Conservation (phyloP, 2,329 filamentous ascomycete genomes). For the Fusarium coicis region DNA sequence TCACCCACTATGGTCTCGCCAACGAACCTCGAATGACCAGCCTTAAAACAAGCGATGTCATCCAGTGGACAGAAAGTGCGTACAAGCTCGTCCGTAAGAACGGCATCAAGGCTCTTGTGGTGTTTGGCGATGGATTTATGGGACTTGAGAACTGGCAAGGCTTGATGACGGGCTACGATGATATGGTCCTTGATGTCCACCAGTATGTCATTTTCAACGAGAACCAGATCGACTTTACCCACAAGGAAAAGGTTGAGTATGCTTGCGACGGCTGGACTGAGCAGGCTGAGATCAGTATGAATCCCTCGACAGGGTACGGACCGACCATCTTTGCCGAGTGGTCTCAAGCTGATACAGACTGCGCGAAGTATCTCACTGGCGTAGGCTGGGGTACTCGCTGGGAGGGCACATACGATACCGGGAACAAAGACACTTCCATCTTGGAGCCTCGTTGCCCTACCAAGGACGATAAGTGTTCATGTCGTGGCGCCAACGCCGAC, state of each 20-base stretch:
- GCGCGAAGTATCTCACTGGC: conserved; percentile 86
- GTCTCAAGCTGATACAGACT: conserved; percentile 98
- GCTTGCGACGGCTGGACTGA: conserved; percentile 88
- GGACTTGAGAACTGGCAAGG: conserved; percentile 92
- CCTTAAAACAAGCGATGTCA: conserved; percentile 72
- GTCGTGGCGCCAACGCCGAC: conserved; percentile 79
- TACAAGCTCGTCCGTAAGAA: conserved; percentile 79
- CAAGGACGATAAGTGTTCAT: conserved; percentile 73
- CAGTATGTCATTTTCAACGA: conserved; percentile 99
- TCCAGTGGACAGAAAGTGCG: conserved; percentile 82
- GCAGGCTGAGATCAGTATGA: conserved; percentile 78
- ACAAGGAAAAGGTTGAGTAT: conserved; percentile 85
- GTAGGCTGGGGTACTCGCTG: conserved; percentile 89
- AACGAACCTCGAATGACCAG: conserved; percentile 93
- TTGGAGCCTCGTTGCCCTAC: conserved; percentile 80
- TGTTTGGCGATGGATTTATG: conserved; percentile 96
- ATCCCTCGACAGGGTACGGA: conserved; percentile 83
- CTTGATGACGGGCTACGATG: conserved; percentile 75
- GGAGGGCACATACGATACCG: conserved; percentile 85
- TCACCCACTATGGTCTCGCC: conserved; percentile 91
- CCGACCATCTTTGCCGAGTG: conserved; percentile 96
- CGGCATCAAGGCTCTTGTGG: conserved; percentile 76
- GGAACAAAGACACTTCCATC: conserved; percentile 69
- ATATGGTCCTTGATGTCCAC: conserved; percentile 92
- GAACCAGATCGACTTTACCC: conserved; percentile 82